Base-by-base conservation (phyloP, 1,284 basidiomycete genomes). In the Apiotrichum domesticum region DNA sequence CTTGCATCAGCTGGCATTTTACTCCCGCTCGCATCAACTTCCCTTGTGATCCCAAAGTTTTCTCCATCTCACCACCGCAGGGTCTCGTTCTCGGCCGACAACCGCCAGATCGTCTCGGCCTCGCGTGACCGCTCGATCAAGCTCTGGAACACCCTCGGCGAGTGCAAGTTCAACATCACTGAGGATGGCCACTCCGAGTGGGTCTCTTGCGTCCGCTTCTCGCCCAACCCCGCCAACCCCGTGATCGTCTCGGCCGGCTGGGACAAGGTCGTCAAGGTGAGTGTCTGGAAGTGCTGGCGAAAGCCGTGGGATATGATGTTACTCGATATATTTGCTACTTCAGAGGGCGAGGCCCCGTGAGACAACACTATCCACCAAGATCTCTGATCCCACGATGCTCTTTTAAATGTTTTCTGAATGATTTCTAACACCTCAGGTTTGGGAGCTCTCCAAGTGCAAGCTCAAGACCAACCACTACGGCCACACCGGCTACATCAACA, bases 231-330 rank as follows among this genome's bases (percentile, higher is more conserved):
- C 65, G 74, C 86, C 81, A 98, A 96, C 84, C 94, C 96, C 61
- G 94, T 98, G 72, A 98, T 99, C 71, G 95, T 98, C 63, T 98
- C 95, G 58, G 90, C 88, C 75, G 96, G 96, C 70, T 99, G 96
- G 96, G 96, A 98, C 84, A 98, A 98, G 84, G 91, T 97, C 66
- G 96, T 98, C 77, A 99, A 98, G 88, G 95, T 97, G 74, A 81
- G 87, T 77, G 44, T 55, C 6, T 21, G 21, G 21, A 21, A 21
- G 35, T 15, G n/a, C 8, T 11, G n/a, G 10, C 5, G n/a, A n/a
- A 35, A n/a, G 7, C 11, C 49, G 52, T 9, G 45, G 56, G 66
- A 75, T 56, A 76, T 82, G 81, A 81, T 82, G 80, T 68, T 78
- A 81, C 75, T 70, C 73, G 70, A 77, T 78, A 83, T 87, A 85